A percentile compares a stretch with the other conserved stretches of the same genome.
Conservation (phyloP, 768 basidiomycete species). For the Amanita jacksonii region DNA sequence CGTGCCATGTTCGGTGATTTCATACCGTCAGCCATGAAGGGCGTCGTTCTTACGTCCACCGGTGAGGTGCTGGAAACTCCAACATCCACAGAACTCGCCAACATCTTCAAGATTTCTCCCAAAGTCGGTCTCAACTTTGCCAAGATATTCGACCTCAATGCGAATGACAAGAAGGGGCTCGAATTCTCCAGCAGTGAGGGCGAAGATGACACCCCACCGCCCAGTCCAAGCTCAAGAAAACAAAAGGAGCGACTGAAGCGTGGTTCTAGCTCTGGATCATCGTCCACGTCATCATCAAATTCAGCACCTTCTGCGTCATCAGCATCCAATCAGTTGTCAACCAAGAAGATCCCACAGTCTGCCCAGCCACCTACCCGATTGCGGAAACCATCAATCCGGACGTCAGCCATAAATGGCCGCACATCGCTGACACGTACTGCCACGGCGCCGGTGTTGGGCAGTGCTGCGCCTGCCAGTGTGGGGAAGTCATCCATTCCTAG, state of each 20-base stretch:
- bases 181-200: slow-evolving; percentile 22
- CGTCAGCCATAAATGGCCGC: background rate
- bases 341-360: slow-evolving; percentile 1
- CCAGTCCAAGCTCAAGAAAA: slow-evolving; percentile 38
- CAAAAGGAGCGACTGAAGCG: slow-evolving; percentile 25
- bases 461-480: too few relatives aligned
- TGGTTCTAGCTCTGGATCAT: slow-evolving; percentile 13
- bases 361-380: slow-evolving; percentile 36
- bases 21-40: slow-evolving; percentile 55
- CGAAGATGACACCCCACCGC: slow-evolving; percentile 30
- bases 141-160: slow-evolving; percentile 67
- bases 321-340: too few relatives aligned
- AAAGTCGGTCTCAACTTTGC: slow-evolving; percentile 67
- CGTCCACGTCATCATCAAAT: slow-evolving; percentile 1
- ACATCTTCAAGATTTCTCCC: slow-evolving; percentile 60
- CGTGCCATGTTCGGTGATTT: slow-evolving; percentile 26
- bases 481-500: too few relatives aligned
- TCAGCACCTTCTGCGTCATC: background rate
- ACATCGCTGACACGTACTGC: slow-evolving; percentile 5
- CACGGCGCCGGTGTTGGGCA: slow-evolving; percentile 2
- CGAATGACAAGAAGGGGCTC: background rate
- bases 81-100: slow-evolving; percentile 52
- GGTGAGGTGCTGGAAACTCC: slow-evolving; percentile 71
- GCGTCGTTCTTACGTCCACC: slow-evolving; percentile 71
- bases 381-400: slow-evolving; percentile 48